Evolutionary conservation across 495 filamentous ascomycete species (phyloP), one percentile per base, ranked within the genome.

Genomic region (Glarea lozoyensis): DNA sequence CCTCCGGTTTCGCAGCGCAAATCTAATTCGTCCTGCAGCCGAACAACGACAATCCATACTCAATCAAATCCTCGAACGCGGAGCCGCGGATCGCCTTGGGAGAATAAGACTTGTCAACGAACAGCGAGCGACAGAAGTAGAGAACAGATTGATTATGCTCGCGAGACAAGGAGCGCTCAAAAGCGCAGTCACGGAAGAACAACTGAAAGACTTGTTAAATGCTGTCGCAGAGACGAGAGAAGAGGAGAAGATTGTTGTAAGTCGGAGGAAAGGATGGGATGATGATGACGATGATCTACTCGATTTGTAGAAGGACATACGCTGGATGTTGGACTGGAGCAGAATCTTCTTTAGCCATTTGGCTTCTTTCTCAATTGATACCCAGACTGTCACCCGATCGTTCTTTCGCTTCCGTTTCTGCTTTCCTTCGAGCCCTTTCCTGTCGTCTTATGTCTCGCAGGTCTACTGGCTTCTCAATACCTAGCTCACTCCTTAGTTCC

Each of bases 31-130:
- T 24, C 23, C 31, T 18, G 20, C 34, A 77, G 70, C 72, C 53
- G 81, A 86, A 56, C 76, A 75, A 20, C 85, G 90, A 44, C 65
- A 81, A 58, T 69, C 80, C 21, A 84, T 94, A 51, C 78, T 98
- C 40, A 74, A 71, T 51, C 92, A 97, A 58, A 94, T 98, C 72
- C 86, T 97, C 42, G 78, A 85, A 46, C 90, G 93, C 56, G 88
- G 87, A 56, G 93, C 92, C 16, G 84, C 86, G 40, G 92, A 98
- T 65, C 84, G 92, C 12, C 72, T 98, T 9, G 87, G 86, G 35
- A 84, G 93, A 45, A 97, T 98, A 64, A 84, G 89, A 11, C 78
- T 98, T 43, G 92, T 97, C 43, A 97, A 96, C 63, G 89, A 88
- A 60, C 81, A 81, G 41, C 86, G 93, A 54, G 92, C 92, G 24